Evolutionary conservation across 1,284 basidiomycete genomes (phyloP).

Genomic region (Serendipita sp.): DNA sequence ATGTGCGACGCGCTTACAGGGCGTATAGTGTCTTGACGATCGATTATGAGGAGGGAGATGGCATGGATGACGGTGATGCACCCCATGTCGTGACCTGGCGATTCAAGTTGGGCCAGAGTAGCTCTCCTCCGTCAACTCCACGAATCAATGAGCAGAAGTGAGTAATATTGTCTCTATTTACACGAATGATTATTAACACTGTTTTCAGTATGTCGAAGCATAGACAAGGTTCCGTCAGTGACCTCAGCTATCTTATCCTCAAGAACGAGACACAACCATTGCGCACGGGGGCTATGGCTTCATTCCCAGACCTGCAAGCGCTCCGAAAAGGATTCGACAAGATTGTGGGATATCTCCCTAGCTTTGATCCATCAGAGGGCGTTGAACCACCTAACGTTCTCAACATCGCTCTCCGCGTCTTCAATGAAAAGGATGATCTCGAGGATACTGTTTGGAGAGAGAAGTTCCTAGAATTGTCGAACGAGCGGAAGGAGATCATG

Average conservation of each 20-base stretch:
- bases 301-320: constrained; percentile 64
- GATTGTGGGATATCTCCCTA: constrained; percentile 51
- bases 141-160: constrained; percentile 31
- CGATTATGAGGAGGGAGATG: constrained; percentile 85
- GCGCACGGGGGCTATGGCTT: constrained; percentile 78
- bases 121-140: constrained; percentile 75
- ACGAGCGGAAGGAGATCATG: constrained; percentile 53
- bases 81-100: constrained; percentile 80
- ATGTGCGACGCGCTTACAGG: constrained; percentile 89
- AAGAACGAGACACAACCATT: constrained; percentile 73
- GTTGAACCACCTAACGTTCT: constrained; percentile 81
- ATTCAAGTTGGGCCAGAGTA: constrained; percentile 80
- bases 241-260: constrained; percentile 80
- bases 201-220: constrained; percentile 22
- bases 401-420: constrained; percentile 82
- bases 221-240: constrained; percentile 79
- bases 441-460: constrained; percentile 68
- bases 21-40: constrained; percentile 87
- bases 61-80: constrained; percentile 59
- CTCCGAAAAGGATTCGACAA: constrained; percentile 64
- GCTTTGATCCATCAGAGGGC: constrained; percentile 54
- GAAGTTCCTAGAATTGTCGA: constrained; percentile 61
- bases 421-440: constrained; percentile 61
- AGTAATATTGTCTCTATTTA: constrained; percentile 29
- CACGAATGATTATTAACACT: constrained; percentile 16